These are phyloP conservation scores for Russula olivacea DNA, from an alignment of 768 basidiomycete genomes.

Conservation along the genomic window DNA sequence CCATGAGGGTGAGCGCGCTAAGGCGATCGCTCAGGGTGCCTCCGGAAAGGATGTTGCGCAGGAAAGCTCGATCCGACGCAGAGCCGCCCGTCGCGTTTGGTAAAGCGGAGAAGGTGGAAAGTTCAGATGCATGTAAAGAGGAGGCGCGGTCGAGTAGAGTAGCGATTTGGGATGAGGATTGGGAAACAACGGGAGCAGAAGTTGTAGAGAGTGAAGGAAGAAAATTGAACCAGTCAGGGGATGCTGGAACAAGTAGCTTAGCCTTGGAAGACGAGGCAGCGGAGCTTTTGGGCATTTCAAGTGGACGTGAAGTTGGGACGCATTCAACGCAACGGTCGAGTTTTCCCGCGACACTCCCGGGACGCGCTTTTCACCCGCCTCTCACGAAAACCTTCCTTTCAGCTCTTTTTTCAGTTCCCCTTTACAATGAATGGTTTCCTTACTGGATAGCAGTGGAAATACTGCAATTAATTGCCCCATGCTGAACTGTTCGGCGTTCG, in stretches of 20 bases:
- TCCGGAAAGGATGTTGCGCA: conserved; percentile 12
- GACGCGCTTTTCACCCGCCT: too few relatives aligned
- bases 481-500: too few relatives aligned
- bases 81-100: conserved; percentile 31
- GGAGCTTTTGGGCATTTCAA: neutral
- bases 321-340: neutral
- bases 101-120: conserved; percentile 53
- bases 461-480: too few relatives aligned
- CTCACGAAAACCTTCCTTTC: too few relatives aligned
- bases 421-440: too few relatives aligned
- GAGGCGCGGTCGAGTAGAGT: conserved; percentile 43
- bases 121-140: conserved; percentile 40
- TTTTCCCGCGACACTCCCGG: too few relatives aligned
- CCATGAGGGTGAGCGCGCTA: conserved; percentile 39
- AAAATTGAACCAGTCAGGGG: conserved; percentile 51
- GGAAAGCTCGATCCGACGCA: conserved; percentile 7
- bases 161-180: conserved; percentile 42
- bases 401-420: too few relatives aligned
- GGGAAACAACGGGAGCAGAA: conserved; percentile 30
- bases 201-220: conserved; percentile 38
- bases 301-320: too few relatives aligned
- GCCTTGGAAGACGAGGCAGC: conserved; percentile 15
- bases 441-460: too few relatives aligned
- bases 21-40: conserved; percentile 36
- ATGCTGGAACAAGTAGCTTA: conserved; percentile 32